Conservation (phyloP, 352 stramenopile species). For the Phytophthora niederhauseri region DNA sequence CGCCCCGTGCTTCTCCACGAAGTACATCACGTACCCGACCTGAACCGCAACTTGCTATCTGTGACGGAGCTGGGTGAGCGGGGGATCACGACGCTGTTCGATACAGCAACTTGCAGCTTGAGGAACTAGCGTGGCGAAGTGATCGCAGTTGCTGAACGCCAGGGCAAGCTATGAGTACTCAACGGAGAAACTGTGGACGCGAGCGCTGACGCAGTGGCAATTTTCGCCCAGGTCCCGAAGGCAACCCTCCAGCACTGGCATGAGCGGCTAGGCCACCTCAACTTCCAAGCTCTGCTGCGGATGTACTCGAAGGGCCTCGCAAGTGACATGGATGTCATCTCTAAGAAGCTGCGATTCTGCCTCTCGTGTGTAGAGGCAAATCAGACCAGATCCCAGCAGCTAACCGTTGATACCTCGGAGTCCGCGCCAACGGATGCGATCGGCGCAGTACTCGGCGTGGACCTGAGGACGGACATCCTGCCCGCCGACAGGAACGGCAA, state of each 20-base stretch:
- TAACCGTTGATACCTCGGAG: not conserved
- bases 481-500: not conserved
- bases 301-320: not conserved
- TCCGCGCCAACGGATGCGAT: slow-evolving; percentile 1
- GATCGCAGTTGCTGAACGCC: not conserved
- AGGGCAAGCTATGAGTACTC: not conserved
- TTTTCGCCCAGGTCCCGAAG: not conserved
- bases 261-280: not conserved
- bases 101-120: not conserved
- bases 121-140: not conserved
- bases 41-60: slow-evolving; percentile 1
- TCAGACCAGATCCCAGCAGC: slow-evolving; percentile 1
- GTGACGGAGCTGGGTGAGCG: slow-evolving; percentile 3
- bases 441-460: not conserved
- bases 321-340: slow-evolving; percentile 1
- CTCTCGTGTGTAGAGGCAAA: not conserved
- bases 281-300: not conserved
- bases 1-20: slow-evolving; percentile 1
- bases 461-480: not conserved
- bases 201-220: not conserved
- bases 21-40: slow-evolving; percentile 6
- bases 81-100: slow-evolving; percentile 6
- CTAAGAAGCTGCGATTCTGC: not conserved
- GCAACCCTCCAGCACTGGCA: not conserved
- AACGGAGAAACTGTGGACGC: not conserved